These are phyloP conservation scores for Globisporangium acanthophoron DNA, from an alignment of 352 stramenopile genomes.

Conservation along the genomic window DNA sequence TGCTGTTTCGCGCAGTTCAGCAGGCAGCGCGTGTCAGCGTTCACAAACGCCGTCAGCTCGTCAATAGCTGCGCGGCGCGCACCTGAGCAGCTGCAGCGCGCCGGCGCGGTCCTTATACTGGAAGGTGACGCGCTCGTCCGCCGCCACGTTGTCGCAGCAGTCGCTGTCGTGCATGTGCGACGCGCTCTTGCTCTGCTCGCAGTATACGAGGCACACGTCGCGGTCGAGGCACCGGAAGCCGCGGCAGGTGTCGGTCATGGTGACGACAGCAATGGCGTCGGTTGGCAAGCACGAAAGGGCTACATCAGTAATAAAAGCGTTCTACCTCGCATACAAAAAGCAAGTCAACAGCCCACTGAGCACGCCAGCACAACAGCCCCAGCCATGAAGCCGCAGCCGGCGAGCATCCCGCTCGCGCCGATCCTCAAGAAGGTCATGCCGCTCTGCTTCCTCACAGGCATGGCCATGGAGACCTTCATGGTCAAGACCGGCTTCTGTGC, in stretches of 20 bases:
- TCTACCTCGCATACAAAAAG: background rate
- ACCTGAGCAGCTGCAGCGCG: constrained; percentile 33
- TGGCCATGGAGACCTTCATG: constrained; percentile 86
- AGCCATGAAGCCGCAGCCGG: constrained; percentile 19
- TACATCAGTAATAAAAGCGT: too few relatives aligned
- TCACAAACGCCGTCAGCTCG: background rate
- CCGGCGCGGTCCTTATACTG: constrained; percentile 31
- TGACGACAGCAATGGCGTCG: background rate
- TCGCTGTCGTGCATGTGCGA: constrained; percentile 30
- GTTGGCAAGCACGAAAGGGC: background rate
- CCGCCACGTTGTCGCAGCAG: constrained; percentile 24
- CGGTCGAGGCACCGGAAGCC: constrained; percentile 58
- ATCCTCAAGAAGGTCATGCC: constrained; percentile 83
- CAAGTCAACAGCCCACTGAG: background rate
- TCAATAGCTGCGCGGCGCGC: background rate
- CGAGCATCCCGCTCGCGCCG: constrained; percentile 49
- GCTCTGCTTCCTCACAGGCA: constrained; percentile 79
- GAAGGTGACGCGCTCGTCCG: constrained; percentile 28
- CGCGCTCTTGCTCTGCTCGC: constrained; percentile 31
- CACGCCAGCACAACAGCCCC: background rate
- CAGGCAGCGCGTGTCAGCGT: background rate
- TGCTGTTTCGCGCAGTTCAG: constrained; percentile 1
- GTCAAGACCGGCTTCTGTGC: constrained; percentile 87
- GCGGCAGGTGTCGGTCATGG: constrained; percentile 13
- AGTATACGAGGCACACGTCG: constrained; percentile 54